phyloP scores from a whole-genome alignment of 371 early-diverging fungal species.

The Zopfochytrium polystomum region DNA sequence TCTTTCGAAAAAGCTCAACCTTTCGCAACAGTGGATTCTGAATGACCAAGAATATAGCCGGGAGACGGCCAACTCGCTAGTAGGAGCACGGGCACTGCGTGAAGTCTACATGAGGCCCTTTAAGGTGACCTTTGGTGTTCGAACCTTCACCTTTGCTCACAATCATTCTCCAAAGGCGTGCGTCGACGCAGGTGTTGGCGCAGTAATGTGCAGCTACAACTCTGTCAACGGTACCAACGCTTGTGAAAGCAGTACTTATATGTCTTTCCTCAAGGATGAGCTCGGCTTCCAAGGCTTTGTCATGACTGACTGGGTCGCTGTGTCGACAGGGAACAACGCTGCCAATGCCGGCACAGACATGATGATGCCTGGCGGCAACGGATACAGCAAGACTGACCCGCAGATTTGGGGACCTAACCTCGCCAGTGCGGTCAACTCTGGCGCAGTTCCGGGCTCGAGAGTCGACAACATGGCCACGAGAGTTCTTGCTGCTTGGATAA shows the following conservation, averaged over 20 bases:
- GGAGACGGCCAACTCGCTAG: conserved; percentile 7
- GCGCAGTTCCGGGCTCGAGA: conserved; percentile 23
- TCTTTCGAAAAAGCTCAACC: too few relatives aligned
- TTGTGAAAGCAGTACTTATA: conserved; percentile 47
- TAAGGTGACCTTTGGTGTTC: too few relatives aligned
- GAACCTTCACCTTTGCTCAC: too few relatives aligned
- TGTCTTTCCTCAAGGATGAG: conserved; percentile 49
- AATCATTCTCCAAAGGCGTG: too few relatives aligned
- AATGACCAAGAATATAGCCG: conserved; percentile 47
- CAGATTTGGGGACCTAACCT: conserved; percentile 29
- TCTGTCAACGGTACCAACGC: conserved; percentile 47
- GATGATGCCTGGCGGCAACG: conserved; percentile 54
- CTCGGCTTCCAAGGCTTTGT: conserved; percentile 49
- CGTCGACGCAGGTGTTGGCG: conserved; percentile 54
- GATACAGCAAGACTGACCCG: not conserved
- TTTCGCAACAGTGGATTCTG: too few relatives aligned
- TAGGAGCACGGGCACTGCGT: not conserved
- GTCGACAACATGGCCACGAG: conserved; percentile 58
- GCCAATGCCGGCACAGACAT: conserved; percentile 56
- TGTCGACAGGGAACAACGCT: conserved; percentile 24
- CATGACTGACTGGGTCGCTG: conserved; percentile 40
- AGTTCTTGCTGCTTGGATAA: conserved; percentile 54
- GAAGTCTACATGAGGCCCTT: not conserved
- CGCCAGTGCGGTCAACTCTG: conserved; percentile 10
- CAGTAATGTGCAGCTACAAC: conserved; percentile 63